These are phyloP conservation scores for Sutorius australiensis DNA, from an alignment of 768 basidiomycete species.

Conservation along the genomic window DNA sequence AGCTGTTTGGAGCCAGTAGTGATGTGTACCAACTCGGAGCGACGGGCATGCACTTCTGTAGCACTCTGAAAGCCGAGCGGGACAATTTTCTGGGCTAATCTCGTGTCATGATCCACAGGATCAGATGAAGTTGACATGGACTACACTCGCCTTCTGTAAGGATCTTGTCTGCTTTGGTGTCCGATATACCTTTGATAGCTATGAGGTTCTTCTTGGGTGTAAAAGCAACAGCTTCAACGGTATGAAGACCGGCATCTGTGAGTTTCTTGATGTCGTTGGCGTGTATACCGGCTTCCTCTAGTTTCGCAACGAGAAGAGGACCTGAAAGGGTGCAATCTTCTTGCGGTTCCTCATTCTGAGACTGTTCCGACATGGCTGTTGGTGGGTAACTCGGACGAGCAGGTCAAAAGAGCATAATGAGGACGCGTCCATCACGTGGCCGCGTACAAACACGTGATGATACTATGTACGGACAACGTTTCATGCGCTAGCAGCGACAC, in stretches of 20 bases:
- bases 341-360: constrained; percentile 48
- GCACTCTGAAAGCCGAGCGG: constrained; percentile 98
- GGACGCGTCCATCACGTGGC: constrained; percentile 33
- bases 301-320: constrained; percentile 80
- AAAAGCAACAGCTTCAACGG: constrained; percentile 93
- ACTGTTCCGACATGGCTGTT: constrained; percentile 42
- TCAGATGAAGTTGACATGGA: background rate
- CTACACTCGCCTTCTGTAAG: constrained; percentile 70
- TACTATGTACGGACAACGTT: background rate
- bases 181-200: constrained; percentile 94
- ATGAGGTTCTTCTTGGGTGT: constrained; percentile 92
- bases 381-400: background rate
- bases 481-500: background rate
- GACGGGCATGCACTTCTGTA: constrained; percentile 92
- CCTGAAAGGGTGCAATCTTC: constrained; percentile 61
- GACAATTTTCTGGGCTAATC: constrained; percentile 86
- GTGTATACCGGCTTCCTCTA: constrained; percentile 85
- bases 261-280: constrained; percentile 94
- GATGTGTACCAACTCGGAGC: constrained; percentile 93
- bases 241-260: constrained; percentile 84
- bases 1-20: constrained; percentile 96
- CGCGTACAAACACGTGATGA: constrained; percentile 18
- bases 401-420: background rate
- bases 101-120: constrained; percentile 8
- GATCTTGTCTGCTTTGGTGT: constrained; percentile 97